Percentiles rank a stretch among this genome's conserved stretches.
Evolutionary conservation across 495 filamentous ascomycete species (phyloP).

Genomic region (Podospora pseudoanserina): DNA sequence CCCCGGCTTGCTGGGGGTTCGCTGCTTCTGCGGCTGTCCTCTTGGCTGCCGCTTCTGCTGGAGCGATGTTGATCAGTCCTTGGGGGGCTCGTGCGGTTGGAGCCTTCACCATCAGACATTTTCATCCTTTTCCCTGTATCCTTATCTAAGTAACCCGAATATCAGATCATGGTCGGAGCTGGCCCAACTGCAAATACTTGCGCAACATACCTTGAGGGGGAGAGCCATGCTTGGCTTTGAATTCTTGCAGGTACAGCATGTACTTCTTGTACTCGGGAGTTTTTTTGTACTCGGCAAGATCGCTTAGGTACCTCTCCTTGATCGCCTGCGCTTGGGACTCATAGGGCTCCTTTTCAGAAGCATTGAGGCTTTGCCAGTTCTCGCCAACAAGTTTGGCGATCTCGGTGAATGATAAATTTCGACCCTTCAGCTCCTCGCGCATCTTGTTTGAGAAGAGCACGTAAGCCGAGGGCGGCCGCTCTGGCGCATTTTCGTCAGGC

Average conservation of each 20-base stretch:
- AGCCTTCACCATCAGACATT: constrained; percentile 23
- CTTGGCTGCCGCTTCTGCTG: constrained; percentile 41
- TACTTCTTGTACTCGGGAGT: constrained; percentile 60
- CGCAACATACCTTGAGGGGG: constrained; percentile 42
- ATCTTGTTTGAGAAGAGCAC: constrained; percentile 81
- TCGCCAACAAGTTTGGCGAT: constrained; percentile 80
- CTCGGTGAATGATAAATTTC: constrained; percentile 72
- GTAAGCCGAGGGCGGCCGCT: constrained; percentile 74
- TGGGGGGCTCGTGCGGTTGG: constrained; percentile 34
- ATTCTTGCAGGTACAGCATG: constrained; percentile 64
- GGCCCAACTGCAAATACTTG: background rate
- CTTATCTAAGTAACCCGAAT: constrained; percentile 34
- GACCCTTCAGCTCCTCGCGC: constrained; percentile 67
- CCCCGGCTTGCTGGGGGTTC: constrained; percentile 42
- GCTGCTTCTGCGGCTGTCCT: constrained; percentile 43
- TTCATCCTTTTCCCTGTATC: constrained; percentile 45
- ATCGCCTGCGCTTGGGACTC: constrained; percentile 63
- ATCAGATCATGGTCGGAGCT: constrained; percentile 6
- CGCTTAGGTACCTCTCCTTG: constrained; percentile 67
- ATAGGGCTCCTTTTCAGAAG: constrained; percentile 63
- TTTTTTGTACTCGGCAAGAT: constrained; percentile 69
- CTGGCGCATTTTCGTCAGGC: constrained; percentile 74
- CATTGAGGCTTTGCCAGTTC: constrained; percentile 66
- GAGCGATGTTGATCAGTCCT: constrained; percentile 33
- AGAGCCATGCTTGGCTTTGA: constrained; percentile 61